Conservation (phyloP, 768 basidiomycete genomes). For the Steccherinum ochraceum region DNA sequence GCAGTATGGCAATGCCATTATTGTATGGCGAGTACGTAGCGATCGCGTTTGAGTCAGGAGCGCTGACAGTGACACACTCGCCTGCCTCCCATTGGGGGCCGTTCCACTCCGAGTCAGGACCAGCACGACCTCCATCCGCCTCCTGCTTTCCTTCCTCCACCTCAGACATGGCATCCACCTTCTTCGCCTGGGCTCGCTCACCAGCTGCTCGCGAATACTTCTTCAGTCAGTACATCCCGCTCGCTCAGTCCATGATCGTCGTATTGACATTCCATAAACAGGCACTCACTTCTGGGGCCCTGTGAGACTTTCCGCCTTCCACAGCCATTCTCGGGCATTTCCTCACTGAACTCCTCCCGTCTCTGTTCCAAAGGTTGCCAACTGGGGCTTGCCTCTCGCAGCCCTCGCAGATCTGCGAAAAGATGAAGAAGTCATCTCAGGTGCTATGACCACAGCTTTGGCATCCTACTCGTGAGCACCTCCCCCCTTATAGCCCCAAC, state of each 20-base stretch:
- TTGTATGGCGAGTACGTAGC: no score
- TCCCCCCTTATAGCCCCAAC: no score
- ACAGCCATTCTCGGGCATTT: constrained; percentile 1
- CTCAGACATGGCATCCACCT: constrained; percentile 71
- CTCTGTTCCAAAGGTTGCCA: constrained; percentile 72
- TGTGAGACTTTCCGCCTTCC: constrained; percentile 57
- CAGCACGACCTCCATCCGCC: not conserved
- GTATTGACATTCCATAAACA: constrained; percentile 23
- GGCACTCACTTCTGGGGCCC: constrained; percentile 99
- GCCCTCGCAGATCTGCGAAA: constrained; percentile 86
- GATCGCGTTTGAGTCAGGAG: not conserved
- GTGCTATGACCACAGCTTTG: constrained; percentile 92
- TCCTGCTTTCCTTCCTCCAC: constrained; percentile 9
- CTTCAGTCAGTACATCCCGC: constrained; percentile 64
- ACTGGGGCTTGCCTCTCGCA: constrained; percentile 96
- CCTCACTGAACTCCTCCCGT: constrained; percentile 10
- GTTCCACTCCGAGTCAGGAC: no score
- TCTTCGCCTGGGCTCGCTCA: constrained; percentile 85
- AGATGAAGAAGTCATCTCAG: constrained; percentile 96
- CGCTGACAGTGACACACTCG: not conserved
- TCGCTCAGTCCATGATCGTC: not conserved
- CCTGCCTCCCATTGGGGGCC: no score
- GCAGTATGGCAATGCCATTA: no score
- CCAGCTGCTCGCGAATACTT: constrained; percentile 92
- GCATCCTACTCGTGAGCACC: constrained; percentile 91